Conservation (phyloP, 2,329 filamentous ascomycete genomes). For the Neoscytalidium dimidiatum region DNA sequence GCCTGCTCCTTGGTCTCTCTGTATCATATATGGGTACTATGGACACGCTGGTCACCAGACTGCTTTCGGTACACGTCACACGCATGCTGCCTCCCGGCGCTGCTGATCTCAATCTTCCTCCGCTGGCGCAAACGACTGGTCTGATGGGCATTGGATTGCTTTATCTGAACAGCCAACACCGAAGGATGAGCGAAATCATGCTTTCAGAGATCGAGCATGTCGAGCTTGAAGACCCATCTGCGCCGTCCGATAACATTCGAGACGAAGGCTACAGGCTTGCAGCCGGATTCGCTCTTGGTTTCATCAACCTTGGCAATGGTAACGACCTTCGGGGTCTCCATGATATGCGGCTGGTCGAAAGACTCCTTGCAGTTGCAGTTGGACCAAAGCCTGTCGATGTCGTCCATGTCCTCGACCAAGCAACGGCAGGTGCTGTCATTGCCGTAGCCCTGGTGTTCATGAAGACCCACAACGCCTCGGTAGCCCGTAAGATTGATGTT, state of each 20-base stretch:
- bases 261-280: conserved; percentile 97
- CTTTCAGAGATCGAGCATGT: conserved; percentile 92
- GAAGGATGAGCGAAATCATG: conserved; percentile 99
- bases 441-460: conserved; percentile 92
- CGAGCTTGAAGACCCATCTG: conserved; percentile 71
- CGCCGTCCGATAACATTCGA: conserved; percentile 73
- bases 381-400: conserved; percentile 88
- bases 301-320: conserved; percentile 93
- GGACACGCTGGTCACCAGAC: conserved; percentile 90
- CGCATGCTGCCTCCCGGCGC: conserved; percentile 90
- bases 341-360: conserved; percentile 90
- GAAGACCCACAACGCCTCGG: conserved; percentile 86
- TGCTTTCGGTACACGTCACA: conserved; percentile 94
- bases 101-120: conserved; percentile 90
- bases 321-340: conserved; percentile 84
- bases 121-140: conserved; percentile 90
- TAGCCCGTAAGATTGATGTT: conserved; percentile 90
- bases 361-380: conserved; percentile 81
- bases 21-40: conserved; percentile 95
- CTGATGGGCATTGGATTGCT: conserved; percentile 96
- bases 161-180: conserved; percentile 93
- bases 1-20: conserved; percentile 85
- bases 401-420: conserved; percentile 89
- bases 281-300: conserved; percentile 87
- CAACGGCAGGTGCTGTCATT: conserved; percentile 89